Evolutionary conservation across 805 yeast species (phyloP), one percentile per base, ranked within the genome.

Genomic region (Saturnispora hagleri): DNA sequence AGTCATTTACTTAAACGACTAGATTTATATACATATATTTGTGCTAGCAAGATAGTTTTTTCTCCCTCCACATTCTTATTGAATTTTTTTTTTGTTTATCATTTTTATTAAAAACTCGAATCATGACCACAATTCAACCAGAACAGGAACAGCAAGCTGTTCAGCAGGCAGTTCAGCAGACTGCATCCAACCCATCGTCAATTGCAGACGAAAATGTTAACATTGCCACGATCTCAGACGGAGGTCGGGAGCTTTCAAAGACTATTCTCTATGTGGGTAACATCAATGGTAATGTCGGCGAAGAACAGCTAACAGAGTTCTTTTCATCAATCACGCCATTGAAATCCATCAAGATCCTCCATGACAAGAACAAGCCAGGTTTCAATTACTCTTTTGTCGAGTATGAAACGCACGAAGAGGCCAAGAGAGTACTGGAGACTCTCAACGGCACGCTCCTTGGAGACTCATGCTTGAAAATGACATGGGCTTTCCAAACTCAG

Each of bases 341-440:
- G 44, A 75, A 77, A 56, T 73, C 80, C 22, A 79, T 86, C 53
- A 89, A 87, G 67, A 72, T 89, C 43, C 71, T 89, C 54, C 76
- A 80, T 55, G 96, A 89, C 62, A 86, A 86, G 66, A 86, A 86
- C 65, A 73, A 75, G 56, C 78, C 77, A 9, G 86, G 87, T 13
- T 81, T 78, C 64, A 85, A 85, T 63, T 89, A 88, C 67, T 95
- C 95, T 2, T 89, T 89, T 65, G 79, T 89, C 50, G 95, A 88
- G 66, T 89, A 78, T 59, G 80, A 74, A 26, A 70, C 69, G 48
- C 74, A 79, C 41, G 72, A 69, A 33, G 72, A 73, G 33, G 96
- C 96, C 2, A 75, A 73, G 38, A 69, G 71, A 55, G 91, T 93
- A 1, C 70, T 82, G 50, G 75, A 74, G 48, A 69, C 79, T 10